Evolutionary conservation across 2,329 filamentous ascomycete genomes (phyloP), one percentile per base, ranked within the genome.

Genomic region (Lithohypha guttulata): DNA sequence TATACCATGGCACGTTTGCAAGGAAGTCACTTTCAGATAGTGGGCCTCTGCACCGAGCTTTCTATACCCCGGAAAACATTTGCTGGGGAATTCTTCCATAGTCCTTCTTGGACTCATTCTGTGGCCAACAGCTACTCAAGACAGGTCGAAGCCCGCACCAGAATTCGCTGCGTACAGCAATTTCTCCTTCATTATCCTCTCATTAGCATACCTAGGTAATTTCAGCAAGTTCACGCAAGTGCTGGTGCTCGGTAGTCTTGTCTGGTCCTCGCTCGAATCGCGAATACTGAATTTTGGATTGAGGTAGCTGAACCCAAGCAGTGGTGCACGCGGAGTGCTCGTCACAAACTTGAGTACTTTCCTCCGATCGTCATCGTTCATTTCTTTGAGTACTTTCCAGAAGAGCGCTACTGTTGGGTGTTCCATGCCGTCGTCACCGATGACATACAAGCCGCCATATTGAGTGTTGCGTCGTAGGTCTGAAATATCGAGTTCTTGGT

Each of bases 161-260:
- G 84, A 82, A 51, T 84, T 84, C 14, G 95, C 76, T 6, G 89
- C 89, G 60, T 95, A 94, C 37, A 96, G 63, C 44, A 98, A 58
- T 64, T 94, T 96, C 54, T 79, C 73, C 55, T 74, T 79, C 53
- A 98, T 58, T 19, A 68, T 71, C 43, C 65, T 60, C 46, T 78
- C 75, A 22, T 69, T 76, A 33, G 61, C 71, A 59, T 96, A 98
- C 48, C 79, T 75, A 5, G 91, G 91, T 49, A 98, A 63, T 66
- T 98, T 98, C 33, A 98, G 64, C 51, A 98, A 58, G 57, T 98
- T 98, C 19, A 96, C 85, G 53, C 91, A 98, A 0, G 91, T 98
- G 57, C 87, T 95, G 13, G 91, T 86, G 56, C 85, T 96, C 2
- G 91, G 91, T 47, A 95, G 64, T 42, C 91, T 70, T 33, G 75